Conservation (phyloP, 345 rosid genomes). For the Boechera divaricarpa region DNA sequence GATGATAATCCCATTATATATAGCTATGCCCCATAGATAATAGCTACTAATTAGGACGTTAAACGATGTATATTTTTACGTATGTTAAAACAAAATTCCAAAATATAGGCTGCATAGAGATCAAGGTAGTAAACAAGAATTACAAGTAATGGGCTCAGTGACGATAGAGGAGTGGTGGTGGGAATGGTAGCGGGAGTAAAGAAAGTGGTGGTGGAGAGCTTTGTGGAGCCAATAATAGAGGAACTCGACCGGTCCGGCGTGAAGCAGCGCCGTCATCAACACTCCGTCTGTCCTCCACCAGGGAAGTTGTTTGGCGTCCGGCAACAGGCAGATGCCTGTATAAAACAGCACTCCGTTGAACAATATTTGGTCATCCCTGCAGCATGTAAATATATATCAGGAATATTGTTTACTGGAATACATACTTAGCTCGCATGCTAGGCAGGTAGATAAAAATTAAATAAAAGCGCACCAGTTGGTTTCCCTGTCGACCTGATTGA, state of each 20-base stretch:
- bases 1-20: constrained; percentile 11
- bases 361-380: constrained; percentile 82
- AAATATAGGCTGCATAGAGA: not conserved
- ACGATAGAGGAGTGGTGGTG: constrained; percentile 88
- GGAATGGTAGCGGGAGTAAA: constrained; percentile 91
- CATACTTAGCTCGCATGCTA: not conserved
- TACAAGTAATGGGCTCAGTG: constrained; percentile 87
- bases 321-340: constrained; percentile 11
- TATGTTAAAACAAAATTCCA: not conserved
- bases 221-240: constrained; percentile 83
- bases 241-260: constrained; percentile 81
- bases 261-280: constrained; percentile 53
- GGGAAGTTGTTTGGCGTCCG: constrained; percentile 53
- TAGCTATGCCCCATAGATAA: not conserved
- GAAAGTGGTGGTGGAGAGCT: constrained; percentile 80
- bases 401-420: not conserved
- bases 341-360: constrained; percentile 62
- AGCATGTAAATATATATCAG: not conserved
- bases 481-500: constrained; percentile 72
- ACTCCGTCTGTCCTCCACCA: constrained; percentile 68
- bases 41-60: constrained; percentile 14
- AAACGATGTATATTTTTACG: not conserved
- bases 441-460: not conserved
- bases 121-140: constrained; percentile 10
- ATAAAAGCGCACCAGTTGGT: constrained; percentile 53